Evolutionary conservation across 2,329 filamentous ascomycete genomes (phyloP), one percentile per base, ranked within the genome.

Genomic region (Aspergillus costaricaensis): DNA sequence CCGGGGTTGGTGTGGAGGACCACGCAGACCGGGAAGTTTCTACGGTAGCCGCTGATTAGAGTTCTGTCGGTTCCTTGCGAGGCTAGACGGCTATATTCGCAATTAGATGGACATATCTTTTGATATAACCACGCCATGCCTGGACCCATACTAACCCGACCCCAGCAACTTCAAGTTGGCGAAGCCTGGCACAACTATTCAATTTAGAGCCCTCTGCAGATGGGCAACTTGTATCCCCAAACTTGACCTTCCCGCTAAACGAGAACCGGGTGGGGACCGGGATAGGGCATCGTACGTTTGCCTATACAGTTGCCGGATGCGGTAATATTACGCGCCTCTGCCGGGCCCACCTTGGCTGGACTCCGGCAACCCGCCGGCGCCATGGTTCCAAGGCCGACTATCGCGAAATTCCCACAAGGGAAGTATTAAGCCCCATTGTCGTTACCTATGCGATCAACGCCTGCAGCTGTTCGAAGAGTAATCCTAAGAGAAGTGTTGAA

Each of bases 241-340:
- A 14, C 27, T 5, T 9, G 23, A 2, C n/a, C 49, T 52, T 14
- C 30, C 21, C 48, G 49, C 49, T 52, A 38, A 36, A 32, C 30
- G 9, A 38, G 19, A 21, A 15, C 19, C 5, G 5, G 30, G 41
- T 41, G 39, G 52, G 25, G 23, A 30, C 17, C 41, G 36, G 38
- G 10, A 43, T 44, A 44, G 52, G 52, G 52, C 52, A 55, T 44
- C 52, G 27, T 43, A 55, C 25, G 52, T 39, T 54, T 21, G 8
- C 44, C 54, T 23, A 36, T 12, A 47, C 9, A n/a, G 38, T 58
- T 62, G 21, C 60, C 60, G n/a, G 9, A 36, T 52, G 6, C 19
- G 58, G 60, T 9, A 60, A 36, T 15, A 4, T 41, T 62, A 51
- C 48, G 43, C 60, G 49, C 60, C 12, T 25, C 60, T 15, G 23